phyloP scores from a whole-genome alignment of 768 basidiomycete species.

The Lenzites betulinus region DNA sequence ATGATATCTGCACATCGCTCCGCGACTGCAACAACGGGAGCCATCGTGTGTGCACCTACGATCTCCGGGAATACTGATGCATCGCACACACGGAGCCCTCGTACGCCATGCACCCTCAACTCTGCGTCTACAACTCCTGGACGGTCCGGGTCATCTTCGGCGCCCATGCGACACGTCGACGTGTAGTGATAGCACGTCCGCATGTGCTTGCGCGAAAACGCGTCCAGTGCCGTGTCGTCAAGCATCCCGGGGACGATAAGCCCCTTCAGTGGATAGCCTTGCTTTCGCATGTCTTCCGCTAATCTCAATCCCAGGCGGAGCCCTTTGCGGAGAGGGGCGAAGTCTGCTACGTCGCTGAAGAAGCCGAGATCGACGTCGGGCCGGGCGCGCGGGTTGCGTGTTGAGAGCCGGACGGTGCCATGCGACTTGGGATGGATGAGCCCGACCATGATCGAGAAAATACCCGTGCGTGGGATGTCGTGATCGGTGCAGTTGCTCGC shows the following conservation, averaged over 20 bases:
- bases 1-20: conserved; percentile 44
- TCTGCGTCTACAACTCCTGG: conserved; percentile 33
- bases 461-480: conserved; percentile 15
- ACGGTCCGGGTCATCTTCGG: conserved; percentile 6
- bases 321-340: conserved; percentile 25
- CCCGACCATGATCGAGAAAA: conserved; percentile 24
- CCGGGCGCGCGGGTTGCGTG: conserved; percentile 32
- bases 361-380: conserved; percentile 36
- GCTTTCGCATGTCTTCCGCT: conserved; percentile 11
- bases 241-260: conserved; percentile 28
- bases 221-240: conserved; percentile 34
- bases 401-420: conserved; percentile 32
- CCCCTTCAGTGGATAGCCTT: conserved; percentile 23
- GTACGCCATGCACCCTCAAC: conserved; percentile 46
- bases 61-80: conserved; percentile 31
- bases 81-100: conserved; percentile 40
- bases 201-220: conserved; percentile 26
- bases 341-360: conserved; percentile 31
- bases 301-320: conserved; percentile 25
- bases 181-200: conserved; percentile 40
- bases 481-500: conserved; percentile 15
- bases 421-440: conserved; percentile 29
- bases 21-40: conserved; percentile 38
- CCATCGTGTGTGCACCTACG: conserved; percentile 36
- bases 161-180: conserved; percentile 40